These are phyloP conservation scores for Papiliotrema laurentii DNA, from an alignment of 1,284 basidiomycete genomes.

Conservation along the genomic window DNA sequence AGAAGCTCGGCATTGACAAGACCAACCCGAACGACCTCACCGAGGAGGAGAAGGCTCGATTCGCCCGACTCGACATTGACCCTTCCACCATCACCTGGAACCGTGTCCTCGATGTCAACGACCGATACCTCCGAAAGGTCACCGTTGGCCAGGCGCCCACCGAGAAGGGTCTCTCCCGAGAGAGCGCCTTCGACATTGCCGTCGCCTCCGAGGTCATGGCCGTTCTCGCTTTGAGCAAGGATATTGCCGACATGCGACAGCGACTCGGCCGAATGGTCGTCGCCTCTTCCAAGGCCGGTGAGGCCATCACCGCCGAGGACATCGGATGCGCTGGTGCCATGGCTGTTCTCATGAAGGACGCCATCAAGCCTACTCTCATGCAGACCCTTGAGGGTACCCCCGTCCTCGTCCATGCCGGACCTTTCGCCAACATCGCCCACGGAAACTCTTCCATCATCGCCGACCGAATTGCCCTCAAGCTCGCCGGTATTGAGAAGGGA, in stretches of 20 bases:
- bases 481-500: slow-evolving; percentile 92
- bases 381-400: slow-evolving; percentile 98
- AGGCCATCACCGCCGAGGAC: slow-evolving; percentile 94
- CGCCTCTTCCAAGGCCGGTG: slow-evolving; percentile 86
- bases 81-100: slow-evolving; percentile 94
- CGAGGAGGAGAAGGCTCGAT: slow-evolving; percentile 82
- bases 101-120: slow-evolving; percentile 94
- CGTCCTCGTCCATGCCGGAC: slow-evolving; percentile 97
- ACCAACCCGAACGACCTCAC: slow-evolving; percentile 88
- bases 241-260: slow-evolving; percentile 80
- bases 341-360: slow-evolving; percentile 97
- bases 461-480: slow-evolving; percentile 91
- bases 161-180: slow-evolving; percentile 83
- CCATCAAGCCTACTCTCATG: slow-evolving; percentile 99
- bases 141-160: slow-evolving; percentile 86
- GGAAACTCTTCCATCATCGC: slow-evolving; percentile 98
- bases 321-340: slow-evolving; percentile 93
- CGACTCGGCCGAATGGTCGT: slow-evolving; percentile 74
- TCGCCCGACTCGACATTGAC: slow-evolving; percentile 91
- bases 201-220: slow-evolving; percentile 99
- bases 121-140: slow-evolving; percentile 92
- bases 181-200: slow-evolving; percentile 92
- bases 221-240: slow-evolving; percentile 85
- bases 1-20: slow-evolving; percentile 95
- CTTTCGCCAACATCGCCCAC: slow-evolving; percentile 98